Percentiles rank a stretch among this genome's conserved stretches.
These are phyloP conservation scores for Skeletonema tropicum DNA, from an alignment of 108 stramenopile species.

Conservation along the genomic window DNA sequence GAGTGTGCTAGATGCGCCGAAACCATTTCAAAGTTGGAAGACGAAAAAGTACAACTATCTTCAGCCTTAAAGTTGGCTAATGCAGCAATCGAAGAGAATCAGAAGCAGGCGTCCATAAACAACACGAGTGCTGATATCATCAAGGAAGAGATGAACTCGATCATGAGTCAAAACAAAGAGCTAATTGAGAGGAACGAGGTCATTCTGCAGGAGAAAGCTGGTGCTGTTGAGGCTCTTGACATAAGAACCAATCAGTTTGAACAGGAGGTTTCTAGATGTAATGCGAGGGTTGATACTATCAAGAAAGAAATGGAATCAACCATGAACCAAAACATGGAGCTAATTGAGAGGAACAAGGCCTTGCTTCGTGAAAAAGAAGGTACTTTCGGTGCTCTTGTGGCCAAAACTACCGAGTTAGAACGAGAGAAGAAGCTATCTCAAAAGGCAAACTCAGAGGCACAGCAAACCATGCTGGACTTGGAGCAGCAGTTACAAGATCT, in stretches of 20 bases:
- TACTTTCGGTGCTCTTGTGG: constrained; percentile 10
- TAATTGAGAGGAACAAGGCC: constrained; percentile 12
- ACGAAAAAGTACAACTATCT: constrained; percentile 36
- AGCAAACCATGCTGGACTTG: constrained; percentile 22
- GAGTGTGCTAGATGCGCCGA: constrained; percentile 30
- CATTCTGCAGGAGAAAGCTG: constrained; percentile 25
- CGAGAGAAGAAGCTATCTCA: constrained; percentile 15
- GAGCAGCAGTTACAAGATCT: constrained; percentile 30
- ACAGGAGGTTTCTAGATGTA: neutral
- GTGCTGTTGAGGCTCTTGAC: constrained; percentile 13
- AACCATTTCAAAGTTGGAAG: constrained; percentile 26
- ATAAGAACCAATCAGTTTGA: constrained; percentile 10
- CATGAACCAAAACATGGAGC: constrained; percentile 11
- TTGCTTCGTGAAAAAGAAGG: constrained; percentile 24
- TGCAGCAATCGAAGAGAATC: constrained; percentile 4
- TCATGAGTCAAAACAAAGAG: constrained; percentile 17
- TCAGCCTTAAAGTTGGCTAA: constrained; percentile 15
- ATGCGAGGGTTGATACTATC: neutral
- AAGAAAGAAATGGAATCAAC: constrained; percentile 21
- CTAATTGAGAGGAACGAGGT: constrained; percentile 16
- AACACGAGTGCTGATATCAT: constrained; percentile 9
- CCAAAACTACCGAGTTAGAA: constrained; percentile 21
- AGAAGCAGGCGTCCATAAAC: neutral
- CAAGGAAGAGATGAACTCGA: constrained; percentile 28
- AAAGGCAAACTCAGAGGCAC: constrained; percentile 9